phyloP scores from a whole-genome alignment of 1,139 yeast species.

The Wickerhamomyces sp. region DNA sequence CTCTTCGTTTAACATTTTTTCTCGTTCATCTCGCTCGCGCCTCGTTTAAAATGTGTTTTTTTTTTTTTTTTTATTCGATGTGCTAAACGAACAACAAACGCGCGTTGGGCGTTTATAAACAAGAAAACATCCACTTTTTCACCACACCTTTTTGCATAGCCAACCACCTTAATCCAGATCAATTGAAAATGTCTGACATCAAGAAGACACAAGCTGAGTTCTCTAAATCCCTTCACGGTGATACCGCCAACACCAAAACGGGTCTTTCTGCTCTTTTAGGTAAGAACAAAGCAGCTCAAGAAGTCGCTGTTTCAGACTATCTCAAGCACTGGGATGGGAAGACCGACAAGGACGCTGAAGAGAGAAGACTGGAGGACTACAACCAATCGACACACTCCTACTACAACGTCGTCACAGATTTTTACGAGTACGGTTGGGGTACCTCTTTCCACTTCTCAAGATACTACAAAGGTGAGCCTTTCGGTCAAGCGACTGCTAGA shows the following conservation, averaged over 20 bases:
- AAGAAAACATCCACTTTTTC: too few species aligned
- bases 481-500: slow-evolving; percentile 92
- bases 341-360: slow-evolving; percentile 66
- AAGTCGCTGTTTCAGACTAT: slow-evolving; percentile 82
- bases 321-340: slow-evolving; percentile 97
- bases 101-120: too few species aligned
- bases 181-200: slow-evolving; percentile 19
- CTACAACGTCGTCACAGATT: slow-evolving; percentile 94
- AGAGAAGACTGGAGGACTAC: slow-evolving; percentile 75
- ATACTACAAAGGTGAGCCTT: slow-evolving; percentile 89
- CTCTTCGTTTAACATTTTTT: too few species aligned
- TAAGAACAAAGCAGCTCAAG: slow-evolving; percentile 75
- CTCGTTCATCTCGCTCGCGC: too few species aligned
- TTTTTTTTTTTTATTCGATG: too few species aligned
- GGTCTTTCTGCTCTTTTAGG: slow-evolving; percentile 76
- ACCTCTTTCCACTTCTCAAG: slow-evolving; percentile 97
- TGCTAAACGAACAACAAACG: too few species aligned
- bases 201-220: slow-evolving; percentile 48
- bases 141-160: too few species aligned
- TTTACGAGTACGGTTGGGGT: slow-evolving; percentile 99
- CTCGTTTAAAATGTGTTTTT: too few species aligned
- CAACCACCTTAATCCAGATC: too few species aligned
- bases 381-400: slow-evolving; percentile 90
- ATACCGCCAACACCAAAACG: slow-evolving; percentile 52
- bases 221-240: slow-evolving; percentile 83